Conservation (phyloP, 352 stramenopile genomes). For the Aphanomyces stellatus region DNA sequence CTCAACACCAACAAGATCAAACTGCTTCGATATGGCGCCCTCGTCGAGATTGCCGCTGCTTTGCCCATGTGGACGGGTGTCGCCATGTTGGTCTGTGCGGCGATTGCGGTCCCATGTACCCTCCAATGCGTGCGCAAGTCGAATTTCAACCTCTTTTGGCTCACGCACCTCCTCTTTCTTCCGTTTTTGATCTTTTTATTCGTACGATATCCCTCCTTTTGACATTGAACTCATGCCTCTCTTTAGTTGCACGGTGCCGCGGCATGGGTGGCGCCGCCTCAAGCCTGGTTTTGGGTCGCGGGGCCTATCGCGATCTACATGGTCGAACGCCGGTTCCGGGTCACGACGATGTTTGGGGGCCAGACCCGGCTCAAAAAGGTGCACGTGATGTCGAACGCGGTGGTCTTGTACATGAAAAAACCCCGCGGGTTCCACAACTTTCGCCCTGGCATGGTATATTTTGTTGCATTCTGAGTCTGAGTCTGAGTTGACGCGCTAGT, state of each 20-base stretch:
- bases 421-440: conserved; percentile 25
- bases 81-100: conserved; percentile 26
- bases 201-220: conserved; percentile 17
- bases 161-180: conserved; percentile 28
- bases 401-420: conserved; percentile 31
- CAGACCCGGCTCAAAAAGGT: conserved; percentile 25
- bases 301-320: conserved; percentile 26
- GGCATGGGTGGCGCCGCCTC: conserved; percentile 27
- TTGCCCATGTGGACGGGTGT: conserved; percentile 40
- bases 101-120: conserved; percentile 25
- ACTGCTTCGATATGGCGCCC: conserved; percentile 19
- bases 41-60: conserved; percentile 8
- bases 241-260: conserved; percentile 32
- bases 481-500: conserved; percentile 25
- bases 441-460: conserved; percentile 30
- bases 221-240: background rate
- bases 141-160: conserved; percentile 28
- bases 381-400: conserved; percentile 9
- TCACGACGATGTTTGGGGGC: conserved; percentile 11
- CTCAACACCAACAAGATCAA: conserved; percentile 18
- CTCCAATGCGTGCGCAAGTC: conserved; percentile 18
- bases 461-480: background rate
- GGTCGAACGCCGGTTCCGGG: conserved; percentile 25
- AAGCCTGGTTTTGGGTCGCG: conserved; percentile 32
- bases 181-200: conserved; percentile 28